Evolutionary conservation across 495 filamentous ascomycete genomes (phyloP).

Genomic region (Glutinoglossum americanum): DNA sequence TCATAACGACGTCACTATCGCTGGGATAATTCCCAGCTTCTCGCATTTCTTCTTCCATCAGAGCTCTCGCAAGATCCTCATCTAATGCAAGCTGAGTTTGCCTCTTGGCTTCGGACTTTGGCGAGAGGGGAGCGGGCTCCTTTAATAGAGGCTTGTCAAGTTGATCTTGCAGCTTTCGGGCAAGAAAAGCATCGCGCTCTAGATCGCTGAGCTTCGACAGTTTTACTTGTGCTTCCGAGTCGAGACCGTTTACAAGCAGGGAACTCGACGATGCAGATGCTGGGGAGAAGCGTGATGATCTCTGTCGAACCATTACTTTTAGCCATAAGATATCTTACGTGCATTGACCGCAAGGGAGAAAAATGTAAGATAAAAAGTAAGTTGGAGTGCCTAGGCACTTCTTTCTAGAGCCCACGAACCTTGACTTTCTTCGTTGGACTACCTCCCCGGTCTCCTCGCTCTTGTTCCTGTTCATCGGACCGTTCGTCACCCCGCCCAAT

Average conservation of each 20-base stretch:
- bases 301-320: neutral
- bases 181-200: neutral
- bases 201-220: neutral
- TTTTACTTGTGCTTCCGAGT: neutral
- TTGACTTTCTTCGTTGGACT: conserved; percentile 1
- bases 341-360: neutral
- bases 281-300: neutral
- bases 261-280: neutral
- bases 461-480: neutral
- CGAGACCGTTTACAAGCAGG: neutral
- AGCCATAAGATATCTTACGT: neutral
- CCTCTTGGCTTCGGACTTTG: neutral
- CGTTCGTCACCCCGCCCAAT: neutral
- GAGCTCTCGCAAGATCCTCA: neutral
- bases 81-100: neutral
- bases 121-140: neutral
- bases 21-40: neutral
- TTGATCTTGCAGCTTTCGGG: neutral
- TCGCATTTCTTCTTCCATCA: neutral
- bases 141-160: neutral
- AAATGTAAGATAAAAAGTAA: neutral
- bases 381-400: neutral
- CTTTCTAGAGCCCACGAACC: neutral
- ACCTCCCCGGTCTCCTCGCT: neutral
- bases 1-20: neutral